Evolutionary conservation across 345 rosid species (phyloP).

Genomic region (Citrus australasica): DNA sequence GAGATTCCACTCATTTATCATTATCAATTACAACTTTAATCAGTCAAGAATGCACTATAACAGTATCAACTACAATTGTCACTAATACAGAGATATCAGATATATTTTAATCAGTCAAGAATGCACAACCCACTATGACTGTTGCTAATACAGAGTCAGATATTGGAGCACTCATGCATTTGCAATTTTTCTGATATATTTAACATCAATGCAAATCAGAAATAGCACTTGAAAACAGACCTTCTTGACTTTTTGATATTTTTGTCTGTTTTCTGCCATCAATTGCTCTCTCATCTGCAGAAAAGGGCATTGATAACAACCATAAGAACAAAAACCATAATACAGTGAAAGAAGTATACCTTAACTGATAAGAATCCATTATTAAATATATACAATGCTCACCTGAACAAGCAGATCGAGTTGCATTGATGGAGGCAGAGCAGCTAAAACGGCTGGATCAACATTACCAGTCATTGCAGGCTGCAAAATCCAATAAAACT

Average conservation of each 20-base stretch:
- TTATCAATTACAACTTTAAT: neutral
- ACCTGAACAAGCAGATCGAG: slow-evolving; percentile 47
- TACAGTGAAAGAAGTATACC: slow-evolving; percentile 9
- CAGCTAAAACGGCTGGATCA: slow-evolving; percentile 45
- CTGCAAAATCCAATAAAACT: slow-evolving; percentile 28
- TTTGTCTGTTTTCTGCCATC: slow-evolving; percentile 97
- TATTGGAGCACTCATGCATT: neutral
- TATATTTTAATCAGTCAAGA: no score
- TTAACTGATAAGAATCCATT: slow-evolving; percentile 7
- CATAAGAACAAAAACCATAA: slow-evolving; percentile 4
- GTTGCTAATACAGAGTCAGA: neutral
- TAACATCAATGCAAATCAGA: neutral
- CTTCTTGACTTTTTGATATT: slow-evolving; percentile 95
- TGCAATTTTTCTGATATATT: neutral
- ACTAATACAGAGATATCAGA: neutral
- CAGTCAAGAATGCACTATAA: neutral
- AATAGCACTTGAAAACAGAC: slow-evolving; percentile 33
- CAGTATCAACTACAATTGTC: neutral
- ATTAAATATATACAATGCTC: neutral
- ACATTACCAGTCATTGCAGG: slow-evolving; percentile 35
- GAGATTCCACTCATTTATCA: neutral
- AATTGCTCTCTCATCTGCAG: slow-evolving; percentile 87
- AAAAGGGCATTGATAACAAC: slow-evolving; percentile 8
- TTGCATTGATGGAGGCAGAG: slow-evolving; percentile 53
- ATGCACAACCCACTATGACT: no score